phyloP scores from a whole-genome alignment of 306 rosid species.

The Corylus avellana region DNA sequence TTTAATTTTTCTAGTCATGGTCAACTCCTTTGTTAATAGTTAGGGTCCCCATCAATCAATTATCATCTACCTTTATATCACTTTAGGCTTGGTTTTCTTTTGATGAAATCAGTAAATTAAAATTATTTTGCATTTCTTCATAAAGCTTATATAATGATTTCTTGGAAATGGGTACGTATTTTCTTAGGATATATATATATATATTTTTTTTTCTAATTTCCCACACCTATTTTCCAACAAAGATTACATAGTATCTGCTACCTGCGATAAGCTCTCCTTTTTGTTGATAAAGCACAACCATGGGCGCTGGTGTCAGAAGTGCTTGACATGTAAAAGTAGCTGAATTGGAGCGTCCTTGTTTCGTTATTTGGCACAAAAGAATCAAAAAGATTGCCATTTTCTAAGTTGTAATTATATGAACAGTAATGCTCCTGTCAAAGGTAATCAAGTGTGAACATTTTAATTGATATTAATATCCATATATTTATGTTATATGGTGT shows the following conservation, averaged over 20 bases:
- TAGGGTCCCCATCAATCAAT: neutral
- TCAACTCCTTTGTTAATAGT: neutral
- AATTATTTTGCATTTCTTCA: no score
- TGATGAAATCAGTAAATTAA: neutral
- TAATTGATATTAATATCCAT: no score
- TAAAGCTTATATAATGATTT: no score
- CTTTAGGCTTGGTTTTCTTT: neutral
- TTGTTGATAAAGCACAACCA: neutral
- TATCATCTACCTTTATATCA: neutral
- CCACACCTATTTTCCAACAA: neutral
- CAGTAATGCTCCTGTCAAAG: neutral
- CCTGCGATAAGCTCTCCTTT: neutral
- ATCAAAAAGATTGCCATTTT: neutral
- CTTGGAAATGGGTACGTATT: no score
- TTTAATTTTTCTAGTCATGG: neutral
- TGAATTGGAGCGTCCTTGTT: no score
- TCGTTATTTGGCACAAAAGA: neutral
- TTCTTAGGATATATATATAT: no score
- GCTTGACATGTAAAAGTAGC: neutral
- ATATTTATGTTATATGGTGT: no score
- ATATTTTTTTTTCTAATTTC: no score
- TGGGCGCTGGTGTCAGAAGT: neutral
- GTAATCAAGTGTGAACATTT: neutral
- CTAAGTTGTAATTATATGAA: neutral
- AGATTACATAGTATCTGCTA: neutral